Percentiles rank a stretch among this genome's conserved stretches.
These are phyloP conservation scores for Phytophthora nicotianae DNA, from an alignment of 352 stramenopile genomes.

Conservation along the genomic window DNA sequence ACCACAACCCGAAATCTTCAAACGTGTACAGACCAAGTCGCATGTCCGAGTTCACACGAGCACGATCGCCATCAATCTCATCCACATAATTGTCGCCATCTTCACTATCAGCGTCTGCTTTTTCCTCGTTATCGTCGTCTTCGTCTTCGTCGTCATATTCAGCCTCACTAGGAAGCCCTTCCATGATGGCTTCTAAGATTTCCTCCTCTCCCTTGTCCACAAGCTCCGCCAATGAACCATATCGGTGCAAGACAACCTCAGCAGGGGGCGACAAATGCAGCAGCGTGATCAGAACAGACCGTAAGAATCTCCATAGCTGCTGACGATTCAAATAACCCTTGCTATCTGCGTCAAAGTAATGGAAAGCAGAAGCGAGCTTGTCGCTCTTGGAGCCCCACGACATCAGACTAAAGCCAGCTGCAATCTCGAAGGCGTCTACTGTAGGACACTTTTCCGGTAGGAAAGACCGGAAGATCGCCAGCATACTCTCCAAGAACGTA, in stretches of 20 bases:
- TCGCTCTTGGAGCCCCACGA: constrained; percentile 87
- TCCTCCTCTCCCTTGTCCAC: constrained; percentile 81
- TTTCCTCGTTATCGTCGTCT: constrained; percentile 31
- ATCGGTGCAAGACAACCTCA: constrained; percentile 56
- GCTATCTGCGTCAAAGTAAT: constrained; percentile 87
- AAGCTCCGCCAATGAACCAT: constrained; percentile 72
- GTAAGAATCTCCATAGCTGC: constrained; percentile 86
- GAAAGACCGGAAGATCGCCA: constrained; percentile 77
- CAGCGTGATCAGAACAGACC: constrained; percentile 77
- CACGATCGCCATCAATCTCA: constrained; percentile 45
- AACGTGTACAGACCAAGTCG: constrained; percentile 72
- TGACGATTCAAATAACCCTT: constrained; percentile 80
- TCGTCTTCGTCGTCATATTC: constrained; percentile 33
- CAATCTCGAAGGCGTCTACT: constrained; percentile 86
- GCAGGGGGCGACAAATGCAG: constrained; percentile 73
- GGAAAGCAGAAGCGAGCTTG: constrained; percentile 81
- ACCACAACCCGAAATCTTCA: constrained; percentile 87
- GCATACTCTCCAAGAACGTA: constrained; percentile 77
- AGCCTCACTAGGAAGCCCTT: constrained; percentile 41
- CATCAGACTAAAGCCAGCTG: constrained; percentile 83
- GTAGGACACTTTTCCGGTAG: constrained; percentile 63
- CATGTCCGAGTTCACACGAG: constrained; percentile 56
- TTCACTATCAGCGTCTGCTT: constrained; percentile 28
- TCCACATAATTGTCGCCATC: constrained; percentile 34
- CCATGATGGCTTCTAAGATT: constrained; percentile 80